Evolutionary conservation across 2,329 filamentous ascomycete genomes (phyloP).

Genomic region (Aureobasidium sp.): DNA sequence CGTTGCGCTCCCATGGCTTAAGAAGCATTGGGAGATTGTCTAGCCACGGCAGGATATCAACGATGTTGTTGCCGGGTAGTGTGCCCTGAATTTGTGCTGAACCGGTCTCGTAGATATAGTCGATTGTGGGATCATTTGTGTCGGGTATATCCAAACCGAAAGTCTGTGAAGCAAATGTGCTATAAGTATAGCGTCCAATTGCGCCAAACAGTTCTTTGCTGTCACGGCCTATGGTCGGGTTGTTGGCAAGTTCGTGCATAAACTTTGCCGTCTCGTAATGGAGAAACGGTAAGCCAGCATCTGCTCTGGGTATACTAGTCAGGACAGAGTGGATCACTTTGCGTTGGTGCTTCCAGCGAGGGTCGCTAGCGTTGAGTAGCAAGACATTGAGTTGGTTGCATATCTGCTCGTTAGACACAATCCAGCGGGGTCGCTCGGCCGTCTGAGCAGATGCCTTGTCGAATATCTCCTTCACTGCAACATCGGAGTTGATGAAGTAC

Average conservation of each 20-base stretch:
- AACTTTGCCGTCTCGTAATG: constrained; percentile 15
- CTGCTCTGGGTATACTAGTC: constrained; percentile 15
- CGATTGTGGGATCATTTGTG: constrained; percentile 3
- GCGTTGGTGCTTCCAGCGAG: constrained; percentile 15
- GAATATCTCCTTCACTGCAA: constrained; percentile 13
- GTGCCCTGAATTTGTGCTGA: constrained; percentile 11
- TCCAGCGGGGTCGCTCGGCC: constrained; percentile 13
- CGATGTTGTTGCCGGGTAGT: constrained; percentile 8
- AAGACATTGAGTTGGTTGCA: constrained; percentile 15
- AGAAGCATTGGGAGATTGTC: constrained; percentile 13
- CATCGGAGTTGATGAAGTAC: constrained; percentile 7
- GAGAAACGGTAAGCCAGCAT: constrained; percentile 6
- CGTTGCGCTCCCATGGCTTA: constrained; percentile 13
- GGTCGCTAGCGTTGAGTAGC: constrained; percentile 11
- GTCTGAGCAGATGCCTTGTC: constrained; percentile 12
- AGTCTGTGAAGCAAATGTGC: constrained; percentile 12
- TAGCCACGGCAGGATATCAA: constrained; percentile 11
- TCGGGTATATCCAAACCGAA: constrained; percentile 12
- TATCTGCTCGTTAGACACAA: constrained; percentile 16
- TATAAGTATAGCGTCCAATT: constrained; percentile 12
- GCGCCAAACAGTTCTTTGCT: constrained; percentile 2
- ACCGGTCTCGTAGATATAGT: constrained; percentile 14
- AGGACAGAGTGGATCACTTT: constrained; percentile 11
- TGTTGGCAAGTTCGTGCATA: constrained; percentile 7
- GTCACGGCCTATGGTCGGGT: constrained; percentile 1